Conservation (phyloP, 441 rosid species). For the Jatropha multifida region DNA sequence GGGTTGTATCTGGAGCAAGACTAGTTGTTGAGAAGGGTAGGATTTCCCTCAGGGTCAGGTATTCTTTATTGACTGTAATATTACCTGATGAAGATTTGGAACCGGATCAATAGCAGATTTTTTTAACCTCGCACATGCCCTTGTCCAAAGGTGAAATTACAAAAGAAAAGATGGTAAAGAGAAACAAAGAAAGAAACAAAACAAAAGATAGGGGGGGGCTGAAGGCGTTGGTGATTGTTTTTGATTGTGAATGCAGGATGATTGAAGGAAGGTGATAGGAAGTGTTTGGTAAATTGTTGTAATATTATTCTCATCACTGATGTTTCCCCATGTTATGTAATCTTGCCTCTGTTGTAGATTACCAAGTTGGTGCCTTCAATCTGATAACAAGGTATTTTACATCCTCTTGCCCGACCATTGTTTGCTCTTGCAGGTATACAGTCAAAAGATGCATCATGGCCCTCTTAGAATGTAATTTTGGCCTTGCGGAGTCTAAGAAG, state of each 20-base stretch:
- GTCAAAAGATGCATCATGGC: background rate
- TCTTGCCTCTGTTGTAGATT: conserved; percentile 22
- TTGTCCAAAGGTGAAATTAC: background rate
- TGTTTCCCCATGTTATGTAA: conserved; percentile 10
- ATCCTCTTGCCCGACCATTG: background rate
- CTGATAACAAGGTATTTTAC: background rate
- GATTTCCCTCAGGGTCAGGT: conserved; percentile 87
- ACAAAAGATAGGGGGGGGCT: background rate
- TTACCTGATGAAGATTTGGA: conserved; percentile 62
- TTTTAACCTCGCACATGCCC: background rate
- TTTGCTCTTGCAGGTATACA: no score
- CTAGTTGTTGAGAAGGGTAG: conserved; percentile 79
- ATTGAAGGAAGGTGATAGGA: background rate
- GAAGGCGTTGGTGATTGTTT: background rate
- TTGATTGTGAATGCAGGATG: conserved; percentile 8
- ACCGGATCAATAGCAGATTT: conserved; percentile 31
- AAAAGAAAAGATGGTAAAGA: background rate
- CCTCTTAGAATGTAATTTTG: background rate
- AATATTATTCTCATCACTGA: conserved; percentile 12
- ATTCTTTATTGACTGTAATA: conserved; percentile 72
- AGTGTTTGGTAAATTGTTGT: conserved; percentile 10
- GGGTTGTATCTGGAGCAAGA: conserved; percentile 98
- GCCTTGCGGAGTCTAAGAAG: no score
- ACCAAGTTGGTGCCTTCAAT: conserved; percentile 11
- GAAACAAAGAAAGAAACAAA: no score